These are phyloP conservation scores for Mesotaenium endlicherianum DNA, from an alignment of 139 green algal species.

Conservation along the genomic window DNA sequence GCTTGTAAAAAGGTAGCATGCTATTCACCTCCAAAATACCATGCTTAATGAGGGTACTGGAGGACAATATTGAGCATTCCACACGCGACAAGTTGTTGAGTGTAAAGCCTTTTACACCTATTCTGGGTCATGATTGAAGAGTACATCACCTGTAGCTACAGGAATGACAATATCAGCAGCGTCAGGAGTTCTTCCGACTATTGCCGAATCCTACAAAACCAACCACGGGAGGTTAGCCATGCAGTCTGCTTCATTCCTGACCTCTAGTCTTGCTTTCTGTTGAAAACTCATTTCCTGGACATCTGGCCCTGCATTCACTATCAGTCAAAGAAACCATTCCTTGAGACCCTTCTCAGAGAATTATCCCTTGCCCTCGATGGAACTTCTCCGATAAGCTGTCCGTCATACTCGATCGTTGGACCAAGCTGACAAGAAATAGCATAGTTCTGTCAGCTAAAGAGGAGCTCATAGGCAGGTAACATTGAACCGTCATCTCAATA, in stretches of 20 bases:
- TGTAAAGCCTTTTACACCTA: not conserved
- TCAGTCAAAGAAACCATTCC: no score
- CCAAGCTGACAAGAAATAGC: no score
- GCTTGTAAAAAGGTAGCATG: not conserved
- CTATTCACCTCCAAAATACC: not conserved
- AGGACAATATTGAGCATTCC: no score
- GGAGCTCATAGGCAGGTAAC: not conserved
- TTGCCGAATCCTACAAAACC: not conserved
- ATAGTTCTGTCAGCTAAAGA: not conserved
- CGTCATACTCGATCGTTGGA: no score
- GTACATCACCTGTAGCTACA: not conserved
- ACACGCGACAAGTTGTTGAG: no score
- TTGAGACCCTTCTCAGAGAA: not conserved
- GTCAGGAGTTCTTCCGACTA: not conserved
- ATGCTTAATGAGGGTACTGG: not conserved
- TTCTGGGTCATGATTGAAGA: not conserved
- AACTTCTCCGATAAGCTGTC: not conserved
- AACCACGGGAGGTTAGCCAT: not conserved
- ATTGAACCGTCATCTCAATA: not conserved
- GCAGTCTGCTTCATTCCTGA: not conserved
- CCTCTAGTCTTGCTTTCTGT: not conserved
- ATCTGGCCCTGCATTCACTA: no score
- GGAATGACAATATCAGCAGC: slow-evolving; percentile 1
- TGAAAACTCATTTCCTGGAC: no score
- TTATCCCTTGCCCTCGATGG: not conserved